phyloP scores from a whole-genome alignment of 768 basidiomycete species.

The Podaxis pistillaris region DNA sequence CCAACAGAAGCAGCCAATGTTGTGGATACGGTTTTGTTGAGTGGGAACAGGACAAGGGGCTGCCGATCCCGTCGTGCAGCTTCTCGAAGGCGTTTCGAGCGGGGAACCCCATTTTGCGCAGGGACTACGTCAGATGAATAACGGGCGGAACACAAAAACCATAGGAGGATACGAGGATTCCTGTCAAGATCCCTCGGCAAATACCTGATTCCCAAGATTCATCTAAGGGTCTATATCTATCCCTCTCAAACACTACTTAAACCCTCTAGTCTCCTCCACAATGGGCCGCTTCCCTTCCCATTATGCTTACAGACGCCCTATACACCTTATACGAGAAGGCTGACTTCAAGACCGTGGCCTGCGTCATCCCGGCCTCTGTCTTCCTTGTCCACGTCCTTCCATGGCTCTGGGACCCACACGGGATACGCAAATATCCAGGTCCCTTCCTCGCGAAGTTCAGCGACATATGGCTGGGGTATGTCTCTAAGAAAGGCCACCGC shows the following conservation, averaged over 20 bases:
- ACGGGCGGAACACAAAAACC: conserved; percentile 2
- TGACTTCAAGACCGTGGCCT: conserved; percentile 24
- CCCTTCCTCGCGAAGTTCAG: conserved; percentile 71
- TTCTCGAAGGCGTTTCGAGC: neutral
- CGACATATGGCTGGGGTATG: conserved; percentile 70
- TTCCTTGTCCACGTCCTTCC: conserved; percentile 39
- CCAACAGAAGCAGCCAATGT: neutral
- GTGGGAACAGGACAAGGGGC: neutral
- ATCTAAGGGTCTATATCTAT: conserved; percentile 12
- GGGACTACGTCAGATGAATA: neutral
- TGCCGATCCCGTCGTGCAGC: conserved; percentile 7
- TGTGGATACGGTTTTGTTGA: neutral
- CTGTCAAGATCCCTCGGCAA: conserved; percentile 20
- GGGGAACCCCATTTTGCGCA: neutral
- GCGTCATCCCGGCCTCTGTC: conserved; percentile 27
- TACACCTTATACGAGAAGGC: conserved; percentile 20
- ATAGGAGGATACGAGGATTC: neutral
- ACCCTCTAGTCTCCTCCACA: conserved; percentile 10
- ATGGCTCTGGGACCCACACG: conserved; percentile 57
- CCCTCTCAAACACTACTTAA: conserved; percentile 3
- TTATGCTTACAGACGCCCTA: conserved; percentile 27
- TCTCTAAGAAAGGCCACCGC: conserved; percentile 67
- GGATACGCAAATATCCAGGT: conserved; percentile 64
- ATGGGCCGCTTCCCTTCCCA: conserved; percentile 6
- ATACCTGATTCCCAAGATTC: conserved; percentile 17